A percentile compares a stretch with the other conserved stretches of the same genome.
phyloP scores from a whole-genome alignment of 1,284 basidiomycete species.

The Puccinia coronata region DNA sequence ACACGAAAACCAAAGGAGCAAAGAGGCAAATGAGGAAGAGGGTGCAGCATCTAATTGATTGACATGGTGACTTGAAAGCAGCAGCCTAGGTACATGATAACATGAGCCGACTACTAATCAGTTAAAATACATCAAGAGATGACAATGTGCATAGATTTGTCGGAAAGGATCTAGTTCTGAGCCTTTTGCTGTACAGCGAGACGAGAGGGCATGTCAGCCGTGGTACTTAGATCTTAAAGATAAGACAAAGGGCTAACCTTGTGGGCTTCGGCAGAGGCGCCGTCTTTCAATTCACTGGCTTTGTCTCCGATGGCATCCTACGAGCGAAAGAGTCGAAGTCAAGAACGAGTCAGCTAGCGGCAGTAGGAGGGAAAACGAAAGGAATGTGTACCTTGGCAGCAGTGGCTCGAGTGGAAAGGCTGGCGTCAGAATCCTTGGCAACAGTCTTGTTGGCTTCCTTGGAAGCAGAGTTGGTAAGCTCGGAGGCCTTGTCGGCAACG shows the following conservation, averaged over 20 bases:
- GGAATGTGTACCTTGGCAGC: slow-evolving; percentile 50
- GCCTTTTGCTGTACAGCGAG: slow-evolving; percentile 10
- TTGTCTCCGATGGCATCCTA: slow-evolving; percentile 51
- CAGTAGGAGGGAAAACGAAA: not conserved
- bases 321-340: too few species aligned
- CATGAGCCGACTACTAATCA: too few species aligned
- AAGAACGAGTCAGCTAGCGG: too few species aligned
- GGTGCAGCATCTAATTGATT: too few species aligned
- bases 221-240: not conserved
- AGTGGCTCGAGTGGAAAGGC: slow-evolving; percentile 51
- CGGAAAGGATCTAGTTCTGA: too few species aligned
- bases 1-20: too few species aligned
- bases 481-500: slow-evolving; percentile 53
- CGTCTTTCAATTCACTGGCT: slow-evolving; percentile 49
- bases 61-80: too few species aligned
- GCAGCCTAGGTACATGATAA: too few species aligned
- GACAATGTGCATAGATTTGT: too few species aligned
- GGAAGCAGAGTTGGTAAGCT: slow-evolving; percentile 50
- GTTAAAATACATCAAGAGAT: too few species aligned
- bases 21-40: too few species aligned
- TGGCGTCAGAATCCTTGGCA: slow-evolving; percentile 54
- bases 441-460: slow-evolving; percentile 55
- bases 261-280: slow-evolving; percentile 38
- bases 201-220: not conserved
- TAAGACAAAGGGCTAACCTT: slow-evolving; percentile 18